phyloP scores from a whole-genome alignment of 345 rosid genomes.

The Eutrema heterophyllum region DNA sequence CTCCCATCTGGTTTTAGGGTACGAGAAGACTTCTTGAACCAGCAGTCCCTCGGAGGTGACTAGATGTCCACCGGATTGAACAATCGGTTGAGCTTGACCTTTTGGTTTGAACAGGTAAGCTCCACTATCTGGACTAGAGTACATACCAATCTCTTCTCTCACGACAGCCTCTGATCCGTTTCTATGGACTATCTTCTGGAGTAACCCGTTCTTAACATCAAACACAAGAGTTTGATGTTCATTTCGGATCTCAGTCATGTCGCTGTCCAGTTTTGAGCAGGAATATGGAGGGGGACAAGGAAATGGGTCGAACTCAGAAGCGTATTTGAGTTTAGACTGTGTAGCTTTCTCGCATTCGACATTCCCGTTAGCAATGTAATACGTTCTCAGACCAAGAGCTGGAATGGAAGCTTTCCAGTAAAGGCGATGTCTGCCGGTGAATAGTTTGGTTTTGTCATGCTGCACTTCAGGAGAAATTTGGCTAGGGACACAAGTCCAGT shows the following conservation, averaged over 20 bases:
- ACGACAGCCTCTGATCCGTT: conserved; percentile 47
- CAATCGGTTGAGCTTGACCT: conserved; percentile 71
- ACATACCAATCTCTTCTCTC: conserved; percentile 76
- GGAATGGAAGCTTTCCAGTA: conserved; percentile 94
- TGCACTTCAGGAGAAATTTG: conserved; percentile 91
- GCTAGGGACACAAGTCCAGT: conserved; percentile 89
- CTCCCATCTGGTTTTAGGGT: conserved; percentile 71
- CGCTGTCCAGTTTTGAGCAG: conserved; percentile 64
- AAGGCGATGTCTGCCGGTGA: conserved; percentile 80
- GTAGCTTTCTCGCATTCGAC: conserved; percentile 78
- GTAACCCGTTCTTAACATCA: conserved; percentile 56
- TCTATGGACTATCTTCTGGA: conserved; percentile 50
- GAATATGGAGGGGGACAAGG: conserved; percentile 72
- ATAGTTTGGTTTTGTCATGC: conserved; percentile 60
- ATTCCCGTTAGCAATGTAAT: conserved; percentile 75
- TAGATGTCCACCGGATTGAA: conserved; percentile 54
- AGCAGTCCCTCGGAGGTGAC: conserved; percentile 67
- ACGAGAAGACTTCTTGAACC: conserved; percentile 81
- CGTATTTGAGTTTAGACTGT: conserved; percentile 54
- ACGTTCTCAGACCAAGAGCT: conserved; percentile 83
- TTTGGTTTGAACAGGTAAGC: conserved; percentile 86
- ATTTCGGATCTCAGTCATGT: conserved; percentile 55
- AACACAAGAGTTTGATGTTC: conserved; percentile 69
- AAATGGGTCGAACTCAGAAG: conserved; percentile 43
- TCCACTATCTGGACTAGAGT: conserved; percentile 73